phyloP scores from a whole-genome alignment of 768 basidiomycete genomes.

The Favolaschia claudopus region DNA sequence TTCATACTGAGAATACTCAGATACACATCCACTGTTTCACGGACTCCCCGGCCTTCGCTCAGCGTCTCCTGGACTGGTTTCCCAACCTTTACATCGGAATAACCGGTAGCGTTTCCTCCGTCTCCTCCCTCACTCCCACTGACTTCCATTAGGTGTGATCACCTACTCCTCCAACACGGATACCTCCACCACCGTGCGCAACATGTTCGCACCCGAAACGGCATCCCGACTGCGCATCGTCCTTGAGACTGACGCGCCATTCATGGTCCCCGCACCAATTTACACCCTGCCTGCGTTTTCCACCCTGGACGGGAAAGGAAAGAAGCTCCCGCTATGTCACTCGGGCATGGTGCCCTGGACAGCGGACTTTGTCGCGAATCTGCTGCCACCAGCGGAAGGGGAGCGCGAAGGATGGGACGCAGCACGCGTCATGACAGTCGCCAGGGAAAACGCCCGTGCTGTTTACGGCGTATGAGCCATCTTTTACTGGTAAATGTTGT shows the following conservation, averaged over 20 bases:
- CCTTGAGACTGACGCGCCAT: constrained; percentile 89
- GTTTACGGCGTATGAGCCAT: constrained; percentile 71
- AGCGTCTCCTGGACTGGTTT: constrained; percentile 75
- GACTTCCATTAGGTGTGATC: constrained; percentile 66
- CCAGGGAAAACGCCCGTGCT: constrained; percentile 66
- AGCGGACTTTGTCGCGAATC: constrained; percentile 71
- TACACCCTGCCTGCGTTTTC: constrained; percentile 55
- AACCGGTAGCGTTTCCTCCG: constrained; percentile 56
- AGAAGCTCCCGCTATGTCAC: constrained; percentile 74
- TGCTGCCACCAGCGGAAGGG: constrained; percentile 41
- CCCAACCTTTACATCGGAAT: constrained; percentile 86
- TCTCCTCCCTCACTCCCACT: background rate
- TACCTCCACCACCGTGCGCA: constrained; percentile 71
- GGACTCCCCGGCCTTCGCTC: constrained; percentile 78
- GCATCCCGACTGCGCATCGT: constrained; percentile 54
- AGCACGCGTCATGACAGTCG: constrained; percentile 64
- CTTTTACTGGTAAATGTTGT: too few species aligned
- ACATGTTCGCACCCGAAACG: constrained; percentile 46
- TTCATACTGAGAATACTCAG: constrained; percentile 39
- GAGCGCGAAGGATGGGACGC: constrained; percentile 52
- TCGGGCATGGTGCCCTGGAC: constrained; percentile 89
- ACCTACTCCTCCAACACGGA: constrained; percentile 80
- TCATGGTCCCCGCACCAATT: constrained; percentile 82
- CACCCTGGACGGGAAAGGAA: constrained; percentile 55
- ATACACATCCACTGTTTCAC: constrained; percentile 93